Evolutionary conservation across 139 green algal species (phyloP), one percentile per base, ranked within the genome.

Genomic region (Yamagishiella unicocca): DNA sequence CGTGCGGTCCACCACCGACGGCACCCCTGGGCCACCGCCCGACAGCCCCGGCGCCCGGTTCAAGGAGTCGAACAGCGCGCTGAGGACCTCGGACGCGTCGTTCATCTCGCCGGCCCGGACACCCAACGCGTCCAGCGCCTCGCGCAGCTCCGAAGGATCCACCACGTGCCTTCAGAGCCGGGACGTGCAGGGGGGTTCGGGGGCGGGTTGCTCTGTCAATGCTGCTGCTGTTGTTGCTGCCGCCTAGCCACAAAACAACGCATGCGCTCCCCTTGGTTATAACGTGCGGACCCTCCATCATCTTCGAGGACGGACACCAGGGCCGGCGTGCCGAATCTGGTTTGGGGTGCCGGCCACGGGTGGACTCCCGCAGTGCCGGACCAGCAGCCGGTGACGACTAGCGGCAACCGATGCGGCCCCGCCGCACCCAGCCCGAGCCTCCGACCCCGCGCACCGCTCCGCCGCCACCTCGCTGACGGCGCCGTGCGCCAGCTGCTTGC

Each of bases 101-200:
- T 89, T 92, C 93, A 96, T 96, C 91, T 96, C 89, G 43, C 92
- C 90, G 22, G 93, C 61, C 4, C 43, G 43, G 22, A 82, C 78
- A 92, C 95, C 95, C 85, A 93, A 46, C 21, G 53, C 70, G 58
- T 91, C 92, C 77, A 98, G 95, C 27, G 95, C 94, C 78, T 91
- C 84, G 54, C 95, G 89, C 82, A 97, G 89, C 33, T 82, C 70
- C 1, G 87, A 93, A 17, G 95, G 95, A 54, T 92, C 91, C 35
- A 96, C 90, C 45, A 90, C 82, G 42, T 37, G 61, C 74, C 83
- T 91, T 82, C 21, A 42, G 40, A 5, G 58, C 19, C 6, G 58
- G 22, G 14, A 42, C 10, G 2, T 12, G 40, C 25, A 31, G 7
- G 68, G 50, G 50, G 50, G 50, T 58, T 25, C 50, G 12, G 50